A percentile compares a stretch with the other conserved stretches of the same genome.
Evolutionary conservation across 2,329 filamentous ascomycete genomes (phyloP).

Genomic region (Cladophialophora bantiana): DNA sequence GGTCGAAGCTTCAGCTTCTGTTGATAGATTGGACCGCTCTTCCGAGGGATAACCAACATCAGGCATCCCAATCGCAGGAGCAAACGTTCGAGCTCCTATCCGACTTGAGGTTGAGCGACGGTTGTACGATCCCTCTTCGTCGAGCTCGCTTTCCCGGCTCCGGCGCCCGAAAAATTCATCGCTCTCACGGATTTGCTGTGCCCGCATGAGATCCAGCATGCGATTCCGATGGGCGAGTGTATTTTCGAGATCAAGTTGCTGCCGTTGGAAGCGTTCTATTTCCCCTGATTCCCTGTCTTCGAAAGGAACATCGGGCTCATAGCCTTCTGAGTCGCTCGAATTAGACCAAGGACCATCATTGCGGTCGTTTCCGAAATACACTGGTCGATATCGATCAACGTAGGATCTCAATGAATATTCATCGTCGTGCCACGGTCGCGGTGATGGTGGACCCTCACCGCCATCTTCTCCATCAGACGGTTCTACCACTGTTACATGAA

Average conservation of each 20-base stretch:
- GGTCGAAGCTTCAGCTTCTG: conserved; percentile 4
- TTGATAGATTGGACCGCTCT: conserved; percentile 1
- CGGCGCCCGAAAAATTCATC: conserved; percentile 28
- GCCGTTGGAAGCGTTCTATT: conserved; percentile 23
- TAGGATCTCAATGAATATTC: conserved; percentile 36
- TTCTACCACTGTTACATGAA: conserved; percentile 32
- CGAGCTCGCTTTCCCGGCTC: conserved; percentile 9
- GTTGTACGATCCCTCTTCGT: conserved; percentile 17
- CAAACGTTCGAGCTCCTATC: conserved; percentile 2
- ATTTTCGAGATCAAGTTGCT: conserved; percentile 25
- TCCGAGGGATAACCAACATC: conserved; percentile 14
- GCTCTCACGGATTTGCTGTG: conserved; percentile 27
- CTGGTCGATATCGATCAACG: conserved; percentile 37
- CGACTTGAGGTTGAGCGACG: conserved; percentile 18
- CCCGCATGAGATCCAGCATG: conserved; percentile 29
- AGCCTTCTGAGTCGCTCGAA: conserved; percentile 36
- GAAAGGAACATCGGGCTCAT: conserved; percentile 19
- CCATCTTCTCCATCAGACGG: conserved; percentile 34
- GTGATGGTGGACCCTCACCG: conserved; percentile 27
- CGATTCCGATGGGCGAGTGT: conserved; percentile 23
- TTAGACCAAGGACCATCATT: conserved; percentile 26
- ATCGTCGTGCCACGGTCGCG: conserved; percentile 38
- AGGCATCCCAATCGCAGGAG: not conserved
- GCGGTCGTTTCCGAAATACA: conserved; percentile 30
- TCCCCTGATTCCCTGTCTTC: conserved; percentile 18